Base-by-base conservation (phyloP, 2,329 filamentous ascomycete species). In the Microdochium trichocladiopsis region DNA sequence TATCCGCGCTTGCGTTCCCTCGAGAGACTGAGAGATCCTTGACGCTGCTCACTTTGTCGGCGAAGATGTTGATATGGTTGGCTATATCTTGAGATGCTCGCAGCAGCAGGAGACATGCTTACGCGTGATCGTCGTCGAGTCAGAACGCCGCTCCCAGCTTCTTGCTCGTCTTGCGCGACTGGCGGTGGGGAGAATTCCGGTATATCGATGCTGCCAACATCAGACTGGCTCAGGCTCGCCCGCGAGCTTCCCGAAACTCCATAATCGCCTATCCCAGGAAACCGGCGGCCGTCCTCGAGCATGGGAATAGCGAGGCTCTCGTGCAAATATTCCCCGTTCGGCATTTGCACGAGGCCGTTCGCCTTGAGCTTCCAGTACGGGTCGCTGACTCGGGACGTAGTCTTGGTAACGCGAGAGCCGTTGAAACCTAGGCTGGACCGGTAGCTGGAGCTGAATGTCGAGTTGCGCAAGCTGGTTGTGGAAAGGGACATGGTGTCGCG, bases 271-370 rank as follows among this genome's bases (percentile, higher is more conserved):
- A 71, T 55, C 2, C 69, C 69, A 1, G 65, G 59, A 51, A 69
- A 71, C 6, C 68, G 67, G 55, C 69, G 72, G 24, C 70, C 70
- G 47, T 71, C 68, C 51, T 67, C 64, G 41, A 72, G 61, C 58
- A 76, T 71, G 24, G 77, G 72, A 33, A 71, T 59, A 12, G 75
- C 76, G 41, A 82, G 66, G 2, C 70, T 69, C 55, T 82, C 78
- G 5, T 78, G 78, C 2, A 80, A 58, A 55, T 76, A 78, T 48
- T 75, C 72, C n/a, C 78, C 72, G 55, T 82, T 73, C 4, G 75
- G 71, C 71, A 79, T 73, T 55, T 73, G 75, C 2, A 79, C 75
- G 18, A 81, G 70, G 5, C 65, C 65, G 31, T 57, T 60, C 11
- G 63, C 64, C 50, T 66, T 67, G 47, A 71, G 55, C 25, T 66